A percentile compares a stretch with the other conserved stretches of the same genome.
phyloP scores from a whole-genome alignment of 176 grass and related monocot genomes.

The Oryza glaberrima region DNA sequence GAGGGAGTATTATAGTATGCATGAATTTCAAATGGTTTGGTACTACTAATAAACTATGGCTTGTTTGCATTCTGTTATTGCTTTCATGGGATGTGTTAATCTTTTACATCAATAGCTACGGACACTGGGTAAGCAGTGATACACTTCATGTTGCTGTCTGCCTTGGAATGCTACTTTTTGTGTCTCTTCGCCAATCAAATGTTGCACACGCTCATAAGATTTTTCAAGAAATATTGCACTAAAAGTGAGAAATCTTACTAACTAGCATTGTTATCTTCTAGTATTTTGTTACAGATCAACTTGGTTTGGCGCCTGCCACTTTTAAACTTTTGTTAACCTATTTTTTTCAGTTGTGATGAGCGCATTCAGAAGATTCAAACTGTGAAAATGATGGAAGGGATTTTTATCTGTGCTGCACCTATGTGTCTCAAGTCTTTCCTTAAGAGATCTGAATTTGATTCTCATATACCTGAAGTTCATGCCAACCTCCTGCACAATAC shows the following conservation, averaged over 20 bases:
- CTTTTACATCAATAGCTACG: constrained; percentile 7
- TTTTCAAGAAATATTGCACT: background rate
- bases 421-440: constrained; percentile 97
- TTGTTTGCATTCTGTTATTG: constrained; percentile 6
- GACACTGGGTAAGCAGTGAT: background rate
- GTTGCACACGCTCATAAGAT: background rate
- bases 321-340: constrained; percentile 43
- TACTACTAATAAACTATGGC: background rate
- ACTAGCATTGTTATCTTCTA: background rate
- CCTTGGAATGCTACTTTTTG: background rate
- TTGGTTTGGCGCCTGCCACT: constrained; percentile 3
- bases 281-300: constrained; percentile 5
- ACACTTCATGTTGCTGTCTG: background rate
- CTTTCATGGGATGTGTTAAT: constrained; percentile 23
- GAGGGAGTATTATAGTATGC: background rate
- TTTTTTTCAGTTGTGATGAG: constrained; percentile 80
- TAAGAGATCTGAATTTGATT: constrained; percentile 74
- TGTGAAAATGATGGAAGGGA: constrained; percentile 97
- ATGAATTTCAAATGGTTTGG: constrained; percentile 25
- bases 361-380: constrained; percentile 97
- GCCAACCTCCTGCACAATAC: constrained; percentile 64
- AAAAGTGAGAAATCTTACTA: constrained; percentile 2
- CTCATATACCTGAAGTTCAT: constrained; percentile 74
- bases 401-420: constrained; percentile 93
- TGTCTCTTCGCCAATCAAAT: constrained; percentile 4